Base-by-base conservation (phyloP, 208 protist genomes). In the Crithidia acanthocephali region DNA sequence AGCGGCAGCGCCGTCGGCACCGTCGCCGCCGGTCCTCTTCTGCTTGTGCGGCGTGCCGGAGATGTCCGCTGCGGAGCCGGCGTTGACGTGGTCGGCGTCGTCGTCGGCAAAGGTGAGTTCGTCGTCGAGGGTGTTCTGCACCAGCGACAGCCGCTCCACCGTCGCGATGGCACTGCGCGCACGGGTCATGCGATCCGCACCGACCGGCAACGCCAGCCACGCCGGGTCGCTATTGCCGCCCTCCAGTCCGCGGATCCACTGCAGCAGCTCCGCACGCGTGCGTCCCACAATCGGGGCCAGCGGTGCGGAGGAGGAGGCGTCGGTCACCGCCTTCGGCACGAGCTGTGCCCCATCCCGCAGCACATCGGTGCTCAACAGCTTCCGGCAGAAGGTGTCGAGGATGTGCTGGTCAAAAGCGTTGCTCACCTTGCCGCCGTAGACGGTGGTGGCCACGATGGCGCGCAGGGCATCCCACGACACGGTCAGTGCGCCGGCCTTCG, bases 401-500 rank as follows among this genome's bases (percentile, higher is more conserved):
- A 99, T 67, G 58, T 94, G 86, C 80, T 97, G 85, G 75, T 99
- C 99, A 78, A 98, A 99, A n/a, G 92, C 85, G 85, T 99, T 99
- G 77, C 98, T 98, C 20, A 99, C 87, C 64, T 95, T 88, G 25
- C 98, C 98, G 64, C 98, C 99, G 83, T 99, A 99, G 28, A 99
- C 85, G 6, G 95, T 96, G 22, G 90, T 77, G 18, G 87, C 84
- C 11, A 99, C 80, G 55, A 99, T 92, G 15, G 83, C 81, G 23
- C 90, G 90, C 30, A 99, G 70, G 16, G 98, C 98, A 18, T 82
- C 66, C 98, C 98, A 99, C 44, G 97, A 92, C 22, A 99, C 87
- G 20, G 76, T 53, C 13, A 88, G 85, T 35, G 85, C 83, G 35
- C 79, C 51, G 4, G 58, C 58, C 71, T 65, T 23, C 10, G 33